Conservation (phyloP, 805 yeast species). For the Nakazawaea holstii region DNA sequence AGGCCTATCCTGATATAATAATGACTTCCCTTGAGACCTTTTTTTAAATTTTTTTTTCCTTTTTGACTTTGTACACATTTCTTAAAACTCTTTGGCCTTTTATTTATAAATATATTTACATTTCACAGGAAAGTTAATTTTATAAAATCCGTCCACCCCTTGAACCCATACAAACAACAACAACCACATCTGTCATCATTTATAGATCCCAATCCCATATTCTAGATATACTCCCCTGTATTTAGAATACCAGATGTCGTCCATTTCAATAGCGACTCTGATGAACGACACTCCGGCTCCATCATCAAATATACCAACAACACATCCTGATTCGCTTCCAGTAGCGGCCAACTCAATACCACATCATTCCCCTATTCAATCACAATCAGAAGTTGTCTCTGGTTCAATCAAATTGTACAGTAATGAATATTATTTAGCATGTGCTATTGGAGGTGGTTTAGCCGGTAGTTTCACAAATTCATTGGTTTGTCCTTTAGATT, state of each 20-base stretch:
- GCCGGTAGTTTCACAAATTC: slow-evolving; percentile 11
- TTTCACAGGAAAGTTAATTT: no score
- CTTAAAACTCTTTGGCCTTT: no score
- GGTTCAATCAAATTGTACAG: slow-evolving; percentile 7
- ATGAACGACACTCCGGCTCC: background rate
- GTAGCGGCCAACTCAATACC: background rate
- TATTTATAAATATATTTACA: no score
- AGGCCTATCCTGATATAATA: no score
- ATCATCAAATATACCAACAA: background rate
- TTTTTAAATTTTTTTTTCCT: background rate
- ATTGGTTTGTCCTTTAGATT: slow-evolving; percentile 10
- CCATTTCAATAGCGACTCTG: slow-evolving; percentile 3
- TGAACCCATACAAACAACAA: background rate
- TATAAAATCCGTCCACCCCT: no score
- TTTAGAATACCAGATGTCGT: background rate
- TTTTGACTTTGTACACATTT: background rate
- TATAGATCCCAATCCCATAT: no score
- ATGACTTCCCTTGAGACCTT: background rate
- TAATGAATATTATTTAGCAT: slow-evolving; percentile 2
- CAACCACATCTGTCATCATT: background rate
- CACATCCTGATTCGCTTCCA: background rate
- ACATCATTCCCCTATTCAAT: slow-evolving; percentile 7
- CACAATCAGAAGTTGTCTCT: background rate
- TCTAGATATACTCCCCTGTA: background rate
- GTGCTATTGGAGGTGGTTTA: slow-evolving; percentile 9